Base-by-base conservation (phyloP, 2,329 filamentous ascomycete species). In the Colletotrichum navitas region DNA sequence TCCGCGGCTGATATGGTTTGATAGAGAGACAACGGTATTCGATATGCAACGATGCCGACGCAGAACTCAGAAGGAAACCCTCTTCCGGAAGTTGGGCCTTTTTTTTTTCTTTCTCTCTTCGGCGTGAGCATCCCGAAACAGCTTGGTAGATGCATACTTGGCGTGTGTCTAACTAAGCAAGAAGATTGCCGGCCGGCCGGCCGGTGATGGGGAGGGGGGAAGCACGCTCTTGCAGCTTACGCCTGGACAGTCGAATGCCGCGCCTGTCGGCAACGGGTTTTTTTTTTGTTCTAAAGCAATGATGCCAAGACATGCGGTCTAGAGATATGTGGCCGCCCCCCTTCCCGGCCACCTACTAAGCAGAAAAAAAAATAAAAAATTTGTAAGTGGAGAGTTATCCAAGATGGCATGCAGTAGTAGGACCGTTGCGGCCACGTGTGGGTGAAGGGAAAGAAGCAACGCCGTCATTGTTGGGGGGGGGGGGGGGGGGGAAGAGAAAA, bases 1-100 rank as follows among this genome's bases (percentile, higher is more conserved):
- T 29, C 29, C 29, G 29, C 21, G 63, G 68, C 60, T 60, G 68
- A 68, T 45, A 24, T 63, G 59, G 54, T 55, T 24, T 18, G 41
- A 47, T 51, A 16, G 58, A 63, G 18, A n/a, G 0, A 45, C 7
- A 45, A n/a, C 29, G 29, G 29, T 8, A 54, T 60, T 11, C 52
- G 58, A 63, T 60, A 39, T 59, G 10, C 59, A 54, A 59, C 32
- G 59, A 59, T 59, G 24, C 52, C 45, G 43, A 47, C 24, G 52
- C 45, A 60, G 52, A 32, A 32, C 32, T 16, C 11, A 18, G 18
- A n/a, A 21, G 12, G 24, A 18, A 61, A 43, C 7, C 41, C 59
- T 34, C 29, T 36, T 55, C 7, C 45, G n/a, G 43, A 32, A 10
- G 12, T 24, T 39, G n/a, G 34, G 52, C n/a, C 21, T 39, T 29